Evolutionary conservation across 148 eudicot genomes (phyloP), one percentile per base, ranked within the genome.

Genomic region (Rhododendron molle): DNA sequence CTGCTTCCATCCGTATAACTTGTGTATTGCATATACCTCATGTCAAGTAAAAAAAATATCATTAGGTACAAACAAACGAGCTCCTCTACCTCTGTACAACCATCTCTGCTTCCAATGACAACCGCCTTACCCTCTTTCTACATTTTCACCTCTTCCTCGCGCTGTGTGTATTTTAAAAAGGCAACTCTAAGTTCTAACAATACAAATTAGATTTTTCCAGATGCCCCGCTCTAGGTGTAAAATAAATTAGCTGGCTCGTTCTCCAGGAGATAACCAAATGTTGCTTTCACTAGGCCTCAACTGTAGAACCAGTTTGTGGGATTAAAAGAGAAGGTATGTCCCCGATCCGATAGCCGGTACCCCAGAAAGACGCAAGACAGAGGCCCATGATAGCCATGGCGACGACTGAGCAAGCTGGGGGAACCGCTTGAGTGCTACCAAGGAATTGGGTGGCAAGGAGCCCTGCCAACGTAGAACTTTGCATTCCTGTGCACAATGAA

Each of bases 331-430:
- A 76, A 21, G 88, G 90, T 28, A 97, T 76, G 87, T 93, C 94
- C 85, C 98, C 88, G 83, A 97, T 91, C 83, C 94, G 89, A 77
- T 76, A 85, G 50, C 98, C 98, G 83, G 85, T 92, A 43, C 99
- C 99, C 99, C 99, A 97, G 86, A 97, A 95, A 15, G 98, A 93
- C 72, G 98, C 98, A 23, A 97, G 96, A 82, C 90, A 90, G 62
- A 97, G 96, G 85, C 99, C 99, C 99, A 94, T 97, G 78, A 95
- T 93, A 23, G 99, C 98, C 99, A 97, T 97, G 54, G 92, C 96
- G 13, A 97, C 98, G 13, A 97, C 99, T 4, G 99, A 97, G 88
- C 98, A 97, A 23, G 99, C 98, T 36, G 99, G 89, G 65, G 99
- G 96, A 18, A 97, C 99, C 0, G 99, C 98, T 87, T 97, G 99